These are phyloP conservation scores for Fusarium sp. DNA, from an alignment of 2,329 filamentous ascomycete species.

Conservation along the genomic window DNA sequence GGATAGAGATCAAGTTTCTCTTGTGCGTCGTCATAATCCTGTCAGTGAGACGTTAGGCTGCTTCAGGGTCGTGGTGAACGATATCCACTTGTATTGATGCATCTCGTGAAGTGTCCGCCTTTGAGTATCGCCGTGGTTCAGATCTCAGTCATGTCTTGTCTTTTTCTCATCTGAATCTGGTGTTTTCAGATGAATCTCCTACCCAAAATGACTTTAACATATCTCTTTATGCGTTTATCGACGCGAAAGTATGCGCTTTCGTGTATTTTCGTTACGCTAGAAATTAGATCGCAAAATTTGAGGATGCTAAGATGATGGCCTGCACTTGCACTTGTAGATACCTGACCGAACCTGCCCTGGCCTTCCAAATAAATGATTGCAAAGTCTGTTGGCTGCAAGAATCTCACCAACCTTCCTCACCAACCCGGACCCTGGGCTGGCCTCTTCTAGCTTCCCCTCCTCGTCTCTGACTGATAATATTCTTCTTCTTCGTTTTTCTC, in stretches of 20 bases:
- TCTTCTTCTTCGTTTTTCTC: conserved; percentile 2
- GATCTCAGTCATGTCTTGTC: not conserved
- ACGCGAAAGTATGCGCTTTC: not conserved
- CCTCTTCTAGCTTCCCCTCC: conserved; percentile 21
- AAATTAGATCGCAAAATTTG: not conserved
- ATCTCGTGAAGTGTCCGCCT: not conserved
- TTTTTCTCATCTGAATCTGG: not conserved
- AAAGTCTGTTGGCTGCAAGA: conserved; percentile 28
- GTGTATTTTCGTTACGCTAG: not conserved
- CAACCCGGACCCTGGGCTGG: conserved; percentile 20
- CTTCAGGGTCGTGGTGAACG: not conserved
- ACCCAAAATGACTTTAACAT: not conserved
- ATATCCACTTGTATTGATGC: not conserved
- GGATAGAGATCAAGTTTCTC: conserved; percentile 15
- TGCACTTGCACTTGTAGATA: conserved; percentile 10
- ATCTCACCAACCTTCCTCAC: conserved; percentile 17
- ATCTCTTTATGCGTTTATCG: not conserved
- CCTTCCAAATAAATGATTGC: conserved; percentile 3
- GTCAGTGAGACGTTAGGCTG: not conserved
- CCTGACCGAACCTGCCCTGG: not conserved
- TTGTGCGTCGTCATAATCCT: conserved; percentile 16
- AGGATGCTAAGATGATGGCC: not conserved
- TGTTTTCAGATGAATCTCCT: not conserved
- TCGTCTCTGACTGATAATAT: not conserved
- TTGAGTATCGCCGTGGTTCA: not conserved